Conservation (phyloP, 179 eudicot genomes). For the Beta macrorhiza region DNA sequence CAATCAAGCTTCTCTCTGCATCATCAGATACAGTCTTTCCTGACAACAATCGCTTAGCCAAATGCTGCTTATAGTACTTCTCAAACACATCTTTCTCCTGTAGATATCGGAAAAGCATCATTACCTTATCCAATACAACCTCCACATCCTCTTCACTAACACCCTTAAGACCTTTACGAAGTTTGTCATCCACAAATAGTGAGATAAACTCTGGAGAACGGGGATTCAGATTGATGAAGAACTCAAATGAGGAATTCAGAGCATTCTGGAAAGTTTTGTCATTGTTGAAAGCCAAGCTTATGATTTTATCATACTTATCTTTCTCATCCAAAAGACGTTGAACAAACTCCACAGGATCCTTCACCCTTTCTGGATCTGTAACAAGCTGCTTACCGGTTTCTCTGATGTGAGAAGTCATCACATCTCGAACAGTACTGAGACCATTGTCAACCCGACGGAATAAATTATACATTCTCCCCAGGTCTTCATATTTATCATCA, state of each 20-base stretch:
- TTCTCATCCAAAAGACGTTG: constrained; percentile 77
- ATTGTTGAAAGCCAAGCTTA: constrained; percentile 61
- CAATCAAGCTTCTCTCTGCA: constrained; percentile 91
- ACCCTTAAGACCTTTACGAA: constrained; percentile 85
- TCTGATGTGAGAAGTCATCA: constrained; percentile 81
- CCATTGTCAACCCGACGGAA: constrained; percentile 78
- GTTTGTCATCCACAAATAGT: constrained; percentile 87
- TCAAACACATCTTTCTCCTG: constrained; percentile 97
- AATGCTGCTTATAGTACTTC: constrained; percentile 86
- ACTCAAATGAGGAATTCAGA: constrained; percentile 84
- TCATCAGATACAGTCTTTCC: constrained; percentile 87
- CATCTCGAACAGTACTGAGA: constrained; percentile 68
- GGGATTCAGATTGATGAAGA: constrained; percentile 75
- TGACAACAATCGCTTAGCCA: constrained; percentile 82
- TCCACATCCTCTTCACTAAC: constrained; percentile 89
- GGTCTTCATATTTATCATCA: constrained; percentile 81
- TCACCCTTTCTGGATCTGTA: constrained; percentile 82
- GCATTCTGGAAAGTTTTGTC: constrained; percentile 94
- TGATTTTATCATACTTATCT: constrained; percentile 80
- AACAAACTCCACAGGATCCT: constrained; percentile 93
- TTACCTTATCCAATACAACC: constrained; percentile 78
- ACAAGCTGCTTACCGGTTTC: constrained; percentile 86
- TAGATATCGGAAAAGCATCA: constrained; percentile 84
- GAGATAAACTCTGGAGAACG: constrained; percentile 94
- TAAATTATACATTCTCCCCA: constrained; percentile 77